Conservation (phyloP, 2,329 filamentous ascomycete species). For the Trichophyton equinum region DNA sequence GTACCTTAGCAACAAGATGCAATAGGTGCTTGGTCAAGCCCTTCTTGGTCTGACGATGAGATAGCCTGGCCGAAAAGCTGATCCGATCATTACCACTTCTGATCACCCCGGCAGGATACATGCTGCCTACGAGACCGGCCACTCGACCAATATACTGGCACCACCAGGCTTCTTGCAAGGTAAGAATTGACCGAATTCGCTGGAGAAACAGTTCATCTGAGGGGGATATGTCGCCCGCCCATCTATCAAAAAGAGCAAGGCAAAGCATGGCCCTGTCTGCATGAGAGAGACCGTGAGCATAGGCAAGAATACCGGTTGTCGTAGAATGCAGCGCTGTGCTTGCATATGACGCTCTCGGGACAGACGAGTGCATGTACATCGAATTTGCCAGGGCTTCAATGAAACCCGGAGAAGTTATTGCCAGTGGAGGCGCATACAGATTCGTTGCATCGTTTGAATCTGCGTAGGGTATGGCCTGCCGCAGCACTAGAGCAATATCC, state of each 20-base stretch:
- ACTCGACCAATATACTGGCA: conserved; percentile 50
- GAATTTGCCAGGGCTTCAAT: conserved; percentile 48
- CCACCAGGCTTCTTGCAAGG: conserved; percentile 50
- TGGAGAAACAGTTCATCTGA: conserved; percentile 44
- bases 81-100: conserved; percentile 17
- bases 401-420: conserved; percentile 35
- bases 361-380: conserved; percentile 41
- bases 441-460: not conserved
- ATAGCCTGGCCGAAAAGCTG: conserved; percentile 32
- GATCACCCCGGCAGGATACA: conserved; percentile 50
- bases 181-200: conserved; percentile 42
- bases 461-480: conserved; percentile 8
- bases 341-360: conserved; percentile 45
- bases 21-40: conserved; percentile 29
- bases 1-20: conserved; percentile 34
- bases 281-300: conserved; percentile 62
- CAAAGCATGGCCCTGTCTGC: conserved; percentile 57
- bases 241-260: conserved; percentile 59
- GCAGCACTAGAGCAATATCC: conserved; percentile 38
- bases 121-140: conserved; percentile 43
- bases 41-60: conserved; percentile 25
- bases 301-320: conserved; percentile 53
- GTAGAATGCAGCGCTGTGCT: conserved; percentile 61
- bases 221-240: conserved; percentile 53
- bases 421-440: conserved; percentile 34